A percentile compares a stretch with the other conserved stretches of the same genome.
Evolutionary conservation across 1,284 basidiomycete genomes (phyloP).

Genomic region (Irpex rosettiformis): DNA sequence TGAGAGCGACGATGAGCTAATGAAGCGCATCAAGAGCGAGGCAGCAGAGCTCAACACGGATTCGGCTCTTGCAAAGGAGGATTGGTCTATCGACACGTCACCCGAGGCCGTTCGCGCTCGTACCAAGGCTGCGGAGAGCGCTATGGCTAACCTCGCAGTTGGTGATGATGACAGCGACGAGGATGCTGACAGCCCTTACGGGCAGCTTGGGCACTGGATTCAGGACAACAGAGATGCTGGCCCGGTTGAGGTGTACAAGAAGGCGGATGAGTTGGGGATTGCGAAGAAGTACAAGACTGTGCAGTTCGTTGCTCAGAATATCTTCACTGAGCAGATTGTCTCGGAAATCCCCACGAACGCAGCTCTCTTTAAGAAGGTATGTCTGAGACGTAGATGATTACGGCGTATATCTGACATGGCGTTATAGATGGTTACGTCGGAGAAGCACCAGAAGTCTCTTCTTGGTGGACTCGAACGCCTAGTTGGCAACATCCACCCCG

Average conservation of each 20-base stretch:
- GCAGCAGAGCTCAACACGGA: constrained; percentile 75
- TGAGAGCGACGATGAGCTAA: constrained; percentile 79
- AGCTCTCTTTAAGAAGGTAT: constrained; percentile 79
- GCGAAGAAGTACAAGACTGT: constrained; percentile 96
- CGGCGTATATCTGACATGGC: background rate
- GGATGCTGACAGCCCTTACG: constrained; percentile 83
- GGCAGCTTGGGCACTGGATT: constrained; percentile 84
- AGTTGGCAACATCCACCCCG: constrained; percentile 68
- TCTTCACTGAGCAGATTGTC: constrained; percentile 81
- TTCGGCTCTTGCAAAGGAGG: constrained; percentile 61
- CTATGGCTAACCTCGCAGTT: constrained; percentile 54
- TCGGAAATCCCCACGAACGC: constrained; percentile 74
- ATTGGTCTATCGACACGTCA: constrained; percentile 91
- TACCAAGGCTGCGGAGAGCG: constrained; percentile 72
- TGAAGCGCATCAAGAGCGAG: constrained; percentile 81
- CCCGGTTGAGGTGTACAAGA: constrained; percentile 77
- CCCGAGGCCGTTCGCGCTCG: constrained; percentile 90
- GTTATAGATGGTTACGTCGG: constrained; percentile 66
- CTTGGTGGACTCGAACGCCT: constrained; percentile 88
- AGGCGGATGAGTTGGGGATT: constrained; percentile 89
- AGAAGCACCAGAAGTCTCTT: constrained; percentile 95
- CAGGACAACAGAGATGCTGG: constrained; percentile 63
- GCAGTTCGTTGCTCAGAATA: constrained; percentile 80
- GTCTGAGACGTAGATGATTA: constrained; percentile 19
- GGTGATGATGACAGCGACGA: constrained; percentile 89